phyloP scores from a whole-genome alignment of 345 rosid genomes.

The Gossypium arboreum region DNA sequence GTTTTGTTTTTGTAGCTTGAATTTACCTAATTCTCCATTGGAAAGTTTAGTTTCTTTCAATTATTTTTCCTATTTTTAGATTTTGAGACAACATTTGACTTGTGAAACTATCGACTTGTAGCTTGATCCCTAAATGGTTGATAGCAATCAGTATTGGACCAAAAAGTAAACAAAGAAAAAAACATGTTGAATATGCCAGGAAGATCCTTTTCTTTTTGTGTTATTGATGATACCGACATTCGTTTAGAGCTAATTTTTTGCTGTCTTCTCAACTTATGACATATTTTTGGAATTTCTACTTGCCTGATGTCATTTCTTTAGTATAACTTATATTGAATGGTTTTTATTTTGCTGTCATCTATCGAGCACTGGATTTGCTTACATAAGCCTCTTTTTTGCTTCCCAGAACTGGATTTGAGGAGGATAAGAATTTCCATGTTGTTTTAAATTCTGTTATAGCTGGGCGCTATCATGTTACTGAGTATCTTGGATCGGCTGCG shows the following conservation, averaged over 20 bases:
- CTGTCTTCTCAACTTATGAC: neutral
- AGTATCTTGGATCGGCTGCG: conserved; percentile 99
- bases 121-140: neutral
- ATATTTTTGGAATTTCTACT: neutral
- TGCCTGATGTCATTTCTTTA: neutral
- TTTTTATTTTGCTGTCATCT: neutral
- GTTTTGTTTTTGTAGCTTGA: neutral
- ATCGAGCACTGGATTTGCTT: conserved; percentile 7
- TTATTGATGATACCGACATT: neutral
- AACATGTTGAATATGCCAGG: neutral
- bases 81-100: neutral
- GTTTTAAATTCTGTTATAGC: conserved; percentile 91
- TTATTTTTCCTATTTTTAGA: too few species aligned
- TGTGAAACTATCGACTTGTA: neutral
- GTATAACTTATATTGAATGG: neutral
- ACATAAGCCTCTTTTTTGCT: conserved; percentile 20
- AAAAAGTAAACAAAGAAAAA: neutral
- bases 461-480: conserved; percentile 97
- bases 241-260: neutral
- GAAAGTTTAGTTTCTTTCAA: too few species aligned
- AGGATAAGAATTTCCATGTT: conserved; percentile 98
- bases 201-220: neutral
- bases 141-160: neutral
- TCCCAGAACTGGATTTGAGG: conserved; percentile 98
- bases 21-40: too few species aligned